Base-by-base conservation (phyloP, 805 yeast species). In the Nadsonia fulvescens region DNA sequence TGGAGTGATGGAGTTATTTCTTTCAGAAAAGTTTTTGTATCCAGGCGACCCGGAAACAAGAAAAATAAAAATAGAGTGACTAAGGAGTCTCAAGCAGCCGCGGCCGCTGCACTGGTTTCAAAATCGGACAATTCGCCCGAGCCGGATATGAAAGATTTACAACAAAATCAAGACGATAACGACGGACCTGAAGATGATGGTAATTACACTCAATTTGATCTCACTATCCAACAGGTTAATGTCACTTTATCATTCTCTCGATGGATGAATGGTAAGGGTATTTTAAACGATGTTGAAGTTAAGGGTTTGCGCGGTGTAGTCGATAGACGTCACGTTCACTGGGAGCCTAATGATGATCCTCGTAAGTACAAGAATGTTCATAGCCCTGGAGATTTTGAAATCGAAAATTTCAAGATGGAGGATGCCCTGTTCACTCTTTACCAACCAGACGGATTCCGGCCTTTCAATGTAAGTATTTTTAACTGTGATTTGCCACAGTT, bases 171-270 rank as follows among this genome's bases (percentile, higher is more conserved):
- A n/a, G n/a, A n/a, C n/a, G n/a, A n/a, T n/a, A 24, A 18, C 5
- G 29, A 24, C 5, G 29, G 25, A 3, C 57, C 22, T 1, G 36
- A 53, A 29, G 93, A 54, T 18, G 93, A 82, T 44, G 96, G 95
- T 1, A 89, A 89, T 49, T 89, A 83, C 49, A 86, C 98, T 0
- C 98, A 89, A 46, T 89, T 74, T 46, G 98, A 89, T 47, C 47
- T 89, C 20, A 78, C 92, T 0, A 75, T 89, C 9, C 93, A 86
- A 32, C 76, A 75, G 37, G 72, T 83, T 8, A 71, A 73, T 28
- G 65, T 89, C 1, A 70, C 92, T 1, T 52, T 89, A 10, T 76
- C 91, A 8, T 67, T 89, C 37, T 58, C 66, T 27, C 79, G 81
- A 41, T 89, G 95, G 91, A 54, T 89, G 27, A 73, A 77, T 38